Conservation (phyloP, 1,284 basidiomycete genomes). For the Tylopilus sp. region DNA sequence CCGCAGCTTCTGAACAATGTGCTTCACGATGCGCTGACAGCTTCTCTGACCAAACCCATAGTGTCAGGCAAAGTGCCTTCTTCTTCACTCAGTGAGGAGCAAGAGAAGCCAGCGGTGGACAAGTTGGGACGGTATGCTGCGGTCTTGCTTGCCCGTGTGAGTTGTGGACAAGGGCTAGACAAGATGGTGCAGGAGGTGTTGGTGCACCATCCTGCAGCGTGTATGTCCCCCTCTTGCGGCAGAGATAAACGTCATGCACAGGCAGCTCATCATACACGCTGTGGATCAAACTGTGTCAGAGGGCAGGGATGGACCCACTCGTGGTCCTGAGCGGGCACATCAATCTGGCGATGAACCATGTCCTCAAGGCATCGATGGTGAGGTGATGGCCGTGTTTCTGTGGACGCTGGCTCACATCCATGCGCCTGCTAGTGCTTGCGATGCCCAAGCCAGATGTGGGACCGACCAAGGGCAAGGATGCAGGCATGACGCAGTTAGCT, state of each 20-base stretch:
- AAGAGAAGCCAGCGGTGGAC: constrained; percentile 62
- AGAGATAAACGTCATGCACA: constrained; percentile 28
- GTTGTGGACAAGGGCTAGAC: no score
- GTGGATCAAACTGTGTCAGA: constrained; percentile 87
- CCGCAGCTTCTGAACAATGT: constrained; percentile 60
- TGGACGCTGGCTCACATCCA: not conserved
- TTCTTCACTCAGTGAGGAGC: no score
- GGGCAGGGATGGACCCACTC: constrained; percentile 71
- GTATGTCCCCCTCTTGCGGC: constrained; percentile 47
- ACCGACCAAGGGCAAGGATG: constrained; percentile 81
- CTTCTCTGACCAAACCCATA: constrained; percentile 47
- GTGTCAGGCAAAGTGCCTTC: constrained; percentile 33
- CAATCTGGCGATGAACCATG: constrained; percentile 56
- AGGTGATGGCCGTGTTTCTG: constrained; percentile 24
- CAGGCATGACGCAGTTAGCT: constrained; percentile 90
- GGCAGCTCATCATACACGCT: constrained; percentile 64
- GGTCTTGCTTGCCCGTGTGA: constrained; percentile 54
- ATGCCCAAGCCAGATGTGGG: constrained; percentile 60
- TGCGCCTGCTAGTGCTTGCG: constrained; percentile 59
- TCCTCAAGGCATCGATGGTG: constrained; percentile 75
- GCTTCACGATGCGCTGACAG: constrained; percentile 62
- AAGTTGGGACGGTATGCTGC: constrained; percentile 59
- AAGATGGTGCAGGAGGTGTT: constrained; percentile 47
- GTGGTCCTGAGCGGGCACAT: constrained; percentile 60
- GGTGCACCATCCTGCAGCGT: constrained; percentile 75